Percentiles rank a stretch among this genome's conserved stretches.
These are phyloP conservation scores for Barnettozyma vustinii DNA, from an alignment of 805 yeast species.

Conservation along the genomic window DNA sequence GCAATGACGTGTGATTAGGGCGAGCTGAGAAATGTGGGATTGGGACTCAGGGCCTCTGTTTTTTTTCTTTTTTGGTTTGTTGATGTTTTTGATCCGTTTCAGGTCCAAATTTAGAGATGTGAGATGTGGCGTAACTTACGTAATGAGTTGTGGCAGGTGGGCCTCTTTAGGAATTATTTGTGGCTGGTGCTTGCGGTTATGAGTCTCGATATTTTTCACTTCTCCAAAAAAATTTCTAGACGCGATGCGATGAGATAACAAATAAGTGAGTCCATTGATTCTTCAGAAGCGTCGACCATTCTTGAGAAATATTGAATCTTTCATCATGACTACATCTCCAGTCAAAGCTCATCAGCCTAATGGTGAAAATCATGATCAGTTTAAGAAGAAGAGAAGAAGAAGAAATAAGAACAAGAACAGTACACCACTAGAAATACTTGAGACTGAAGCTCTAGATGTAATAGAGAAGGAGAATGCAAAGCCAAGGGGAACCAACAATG, in stretches of 20 bases:
- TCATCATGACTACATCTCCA: neutral
- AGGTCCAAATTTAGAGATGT: neutral
- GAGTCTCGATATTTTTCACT: neutral
- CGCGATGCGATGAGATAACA: neutral
- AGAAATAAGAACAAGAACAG: constrained; percentile 9
- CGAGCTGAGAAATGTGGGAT: too few species aligned
- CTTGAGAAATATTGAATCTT: too few species aligned
- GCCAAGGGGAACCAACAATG: neutral
- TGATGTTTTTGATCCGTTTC: neutral
- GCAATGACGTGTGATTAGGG: neutral
- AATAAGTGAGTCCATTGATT: too few species aligned
- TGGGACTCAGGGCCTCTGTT: too few species aligned
- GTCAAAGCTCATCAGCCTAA: constrained; percentile 4
- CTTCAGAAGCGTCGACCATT: neutral
- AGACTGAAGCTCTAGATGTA: neutral
- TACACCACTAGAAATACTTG: neutral
- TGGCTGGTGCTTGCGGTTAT: neutral
- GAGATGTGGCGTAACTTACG: neutral
- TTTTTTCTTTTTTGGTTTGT: neutral
- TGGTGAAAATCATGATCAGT: neutral
- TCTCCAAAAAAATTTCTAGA: neutral
- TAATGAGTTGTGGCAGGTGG: constrained; percentile 4
- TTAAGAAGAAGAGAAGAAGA: constrained; percentile 17
- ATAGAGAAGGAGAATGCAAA: constrained; percentile 2
- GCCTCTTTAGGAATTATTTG: neutral